A percentile compares a stretch with the other conserved stretches of the same genome.
These are phyloP conservation scores for Sporothrix protearum DNA, from an alignment of 2,329 filamentous ascomycete genomes.

Conservation along the genomic window DNA sequence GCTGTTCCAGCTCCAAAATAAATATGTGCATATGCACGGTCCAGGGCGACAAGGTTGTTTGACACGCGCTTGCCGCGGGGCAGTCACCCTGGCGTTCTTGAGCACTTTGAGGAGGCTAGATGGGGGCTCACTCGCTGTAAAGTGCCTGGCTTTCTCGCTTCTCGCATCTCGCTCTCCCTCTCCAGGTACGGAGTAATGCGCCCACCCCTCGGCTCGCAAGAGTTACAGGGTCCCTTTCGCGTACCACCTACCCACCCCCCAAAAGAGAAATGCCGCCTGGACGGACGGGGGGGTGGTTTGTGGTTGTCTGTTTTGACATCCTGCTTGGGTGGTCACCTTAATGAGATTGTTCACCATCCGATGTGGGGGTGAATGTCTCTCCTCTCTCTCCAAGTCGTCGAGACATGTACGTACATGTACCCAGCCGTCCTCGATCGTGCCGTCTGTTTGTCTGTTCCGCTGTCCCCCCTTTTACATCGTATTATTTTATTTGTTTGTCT, in stretches of 20 bases:
- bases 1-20: conserved; percentile 3
- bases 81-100: background rate
- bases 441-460: background rate
- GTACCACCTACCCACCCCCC: background rate
- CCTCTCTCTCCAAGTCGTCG: too few species aligned
- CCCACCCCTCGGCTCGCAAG: background rate
- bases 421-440: background rate
- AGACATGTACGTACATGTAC: too few species aligned
- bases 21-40: conserved; percentile 10
- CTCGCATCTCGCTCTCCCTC: background rate
- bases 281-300: background rate
- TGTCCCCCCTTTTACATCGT: background rate
- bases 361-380: conserved; percentile 13
- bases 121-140: too few species aligned
- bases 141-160: too few species aligned
- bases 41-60: background rate
- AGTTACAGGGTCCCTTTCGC: background rate
- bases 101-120: too few species aligned
- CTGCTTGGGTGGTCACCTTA: background rate
- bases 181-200: background rate
- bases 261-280: background rate
- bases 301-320: background rate
- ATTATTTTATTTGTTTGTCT: background rate
- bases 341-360: conserved; percentile 11
- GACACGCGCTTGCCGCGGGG: conserved; percentile 8